Evolutionary conservation across 139 green algal species (phyloP), one percentile per base, ranked within the genome.

Genomic region (Chlorella sorokiniana): DNA sequence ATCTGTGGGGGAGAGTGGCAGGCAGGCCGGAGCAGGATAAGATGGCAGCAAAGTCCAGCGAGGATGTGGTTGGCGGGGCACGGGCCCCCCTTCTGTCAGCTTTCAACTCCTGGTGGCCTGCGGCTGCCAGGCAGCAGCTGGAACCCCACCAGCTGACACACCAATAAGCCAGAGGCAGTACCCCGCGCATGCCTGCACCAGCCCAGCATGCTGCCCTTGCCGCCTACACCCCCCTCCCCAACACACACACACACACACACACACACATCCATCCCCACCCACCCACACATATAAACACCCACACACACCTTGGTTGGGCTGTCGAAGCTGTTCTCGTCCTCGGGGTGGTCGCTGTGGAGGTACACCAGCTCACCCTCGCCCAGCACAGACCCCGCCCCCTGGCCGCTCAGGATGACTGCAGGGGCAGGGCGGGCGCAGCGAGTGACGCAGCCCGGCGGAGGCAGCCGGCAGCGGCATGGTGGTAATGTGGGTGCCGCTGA

Each of bases 321-420:
- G 3, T 71, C 79, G 40, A 84, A 84, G 18, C 33, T 73, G 69
- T 84, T 84, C 37, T 84, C 79, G 1, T 62, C 79, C 41, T 84
- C 79, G 4, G 79, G 79, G 69, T 84, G 69, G 40, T 61, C 68
- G 0, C 44, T 67, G 20, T 9, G 1, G 59, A 82, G 76, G 44
- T 31, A 67, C 2, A 52, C 44, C 23, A 82, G 44, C 62, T 82
- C 62, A 0, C 76, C 76, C 42, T 74, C 76, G 16, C 48, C 64
- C 33, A 75, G 33, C n/a, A 71, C 42, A 31, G 41, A 35, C 18
- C 33, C 61, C 4, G 75, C 40, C 18, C 40, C 63, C 20, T 42
- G 6, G 75, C 75, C 75, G 27, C 27, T 29, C 59, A 81, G 41
- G 25, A 45, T 7, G 29, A 81, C 75, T 81, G 75, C 42, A 45